Evolutionary conservation across 148 eudicot species (phyloP), one percentile per base, ranked within the genome.

Genomic region (Drosera capensis): DNA sequence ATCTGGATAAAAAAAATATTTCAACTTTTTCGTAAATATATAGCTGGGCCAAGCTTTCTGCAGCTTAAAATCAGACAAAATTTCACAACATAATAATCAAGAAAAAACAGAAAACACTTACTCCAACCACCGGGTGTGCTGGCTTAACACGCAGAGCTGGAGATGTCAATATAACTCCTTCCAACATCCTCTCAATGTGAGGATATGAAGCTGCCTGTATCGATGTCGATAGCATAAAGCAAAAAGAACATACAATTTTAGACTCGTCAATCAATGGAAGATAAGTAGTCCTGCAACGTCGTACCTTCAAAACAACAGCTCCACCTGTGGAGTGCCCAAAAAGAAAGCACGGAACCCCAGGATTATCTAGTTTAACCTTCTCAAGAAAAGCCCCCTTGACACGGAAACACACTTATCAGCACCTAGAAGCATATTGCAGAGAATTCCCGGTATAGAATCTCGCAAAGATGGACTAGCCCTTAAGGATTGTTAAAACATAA

Each of bases 281-380:
- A 29, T 0, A 6, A 20, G 6, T 25, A 25, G 26, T n/a, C 20
- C 28, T 23, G n/a, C 30, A 7, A 40, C 22, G n/a, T 23, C 37
- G 52, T 37, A 78, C 85, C 77, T 73, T 78, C 43, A 86, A 74
- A 28, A 74, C 46, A 40, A 86, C 79, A 25, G 96, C 94, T 57
- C 66, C 96, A 41, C 96, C 96, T 35, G 93, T 86, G 5, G 96
- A 86, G 62, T 86, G 96, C 41, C 82, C 96, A 67, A 86, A 75
- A 66, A 80, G 77, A 58, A 86, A 86, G 58, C 79, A 79, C 5
- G 82, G 87, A 23, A 82, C 56, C 3, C 71, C 73, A 19, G 82
- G 71, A 66, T 82, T 78, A 49, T 82, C 85, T 34, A 75, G 61
- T 29, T 68, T 14, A 22, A 82, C 66, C 21, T 58, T 71, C 37